Conservation (phyloP, 2,329 filamentous ascomycete genomes). For the Colletotrichum sp. region DNA sequence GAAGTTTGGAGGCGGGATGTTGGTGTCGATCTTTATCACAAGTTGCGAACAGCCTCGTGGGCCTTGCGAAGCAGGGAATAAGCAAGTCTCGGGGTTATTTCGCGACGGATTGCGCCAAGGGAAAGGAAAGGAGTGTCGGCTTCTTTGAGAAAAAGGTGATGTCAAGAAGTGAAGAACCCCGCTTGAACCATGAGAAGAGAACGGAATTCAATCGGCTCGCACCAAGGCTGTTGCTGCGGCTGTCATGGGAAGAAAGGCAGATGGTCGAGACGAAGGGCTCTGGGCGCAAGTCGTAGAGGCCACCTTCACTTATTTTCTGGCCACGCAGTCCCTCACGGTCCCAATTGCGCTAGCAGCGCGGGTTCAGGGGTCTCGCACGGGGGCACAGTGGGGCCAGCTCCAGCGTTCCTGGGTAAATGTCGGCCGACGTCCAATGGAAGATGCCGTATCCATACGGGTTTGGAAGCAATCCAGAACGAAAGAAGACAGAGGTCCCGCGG, state of each 20-base stretch:
- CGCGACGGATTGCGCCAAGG: constrained; percentile 9
- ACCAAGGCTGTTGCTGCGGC: not conserved
- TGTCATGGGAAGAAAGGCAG: not conserved
- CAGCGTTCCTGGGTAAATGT: constrained; percentile 6
- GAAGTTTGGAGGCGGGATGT: not conserved
- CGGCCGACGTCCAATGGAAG: constrained; percentile 15
- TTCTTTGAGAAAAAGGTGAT: not conserved
- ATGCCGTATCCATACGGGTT: not conserved
- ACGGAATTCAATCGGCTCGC: not conserved
- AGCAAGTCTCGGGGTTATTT: not conserved
- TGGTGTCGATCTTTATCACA: not conserved
- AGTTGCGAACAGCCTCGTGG: constrained; percentile 1
- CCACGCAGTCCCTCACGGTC: constrained; percentile 16
- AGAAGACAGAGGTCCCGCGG: not conserved
- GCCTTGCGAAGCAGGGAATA: constrained; percentile 1
- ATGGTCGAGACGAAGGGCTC: not conserved
- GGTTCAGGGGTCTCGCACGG: constrained; percentile 19
- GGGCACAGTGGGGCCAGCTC: not conserved
- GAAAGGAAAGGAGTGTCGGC: constrained; percentile 20
- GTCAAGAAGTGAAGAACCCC: constrained; percentile 10
- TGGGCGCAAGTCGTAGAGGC: constrained; percentile 30
- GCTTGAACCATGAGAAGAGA: constrained; percentile 17
- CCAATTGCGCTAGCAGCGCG: constrained; percentile 9
- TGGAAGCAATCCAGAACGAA: not conserved
- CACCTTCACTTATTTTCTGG: constrained; percentile 36